Evolutionary conservation across 2,329 filamentous ascomycete species (phyloP).

Genomic region (Arthrobotrys entomopaga): DNA sequence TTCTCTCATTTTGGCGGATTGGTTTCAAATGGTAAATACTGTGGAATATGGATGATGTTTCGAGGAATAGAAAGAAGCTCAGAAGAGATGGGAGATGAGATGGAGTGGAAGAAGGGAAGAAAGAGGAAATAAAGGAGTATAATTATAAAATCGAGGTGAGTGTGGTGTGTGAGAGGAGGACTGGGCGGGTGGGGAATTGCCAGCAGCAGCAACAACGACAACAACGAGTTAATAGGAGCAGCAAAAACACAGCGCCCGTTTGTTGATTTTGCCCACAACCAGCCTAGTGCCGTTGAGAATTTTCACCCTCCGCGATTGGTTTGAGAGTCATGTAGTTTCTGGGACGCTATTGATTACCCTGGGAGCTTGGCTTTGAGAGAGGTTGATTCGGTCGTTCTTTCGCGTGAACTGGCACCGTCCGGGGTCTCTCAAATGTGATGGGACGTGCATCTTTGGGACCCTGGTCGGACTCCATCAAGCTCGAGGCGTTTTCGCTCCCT

Average conservation of each 20-base stretch:
- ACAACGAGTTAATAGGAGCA: conserved; percentile 28
- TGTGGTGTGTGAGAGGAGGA: neutral
- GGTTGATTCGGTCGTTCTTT: neutral
- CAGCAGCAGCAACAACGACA: conserved; percentile 15
- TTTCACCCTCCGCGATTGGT: conserved; percentile 6
- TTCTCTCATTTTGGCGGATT: conserved; percentile 52
- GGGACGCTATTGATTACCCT: too few species aligned
- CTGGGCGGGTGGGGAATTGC: conserved; percentile 8
- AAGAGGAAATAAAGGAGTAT: conserved; percentile 6
- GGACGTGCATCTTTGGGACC: conserved; percentile 26
- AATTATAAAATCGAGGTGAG: neutral
- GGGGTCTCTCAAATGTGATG: conserved; percentile 6
- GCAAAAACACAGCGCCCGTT: conserved; percentile 25
- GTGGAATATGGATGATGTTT: conserved; percentile 8
- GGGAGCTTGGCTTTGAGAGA: too few species aligned
- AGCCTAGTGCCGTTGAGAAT: conserved; percentile 19
- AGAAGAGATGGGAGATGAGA: conserved; percentile 13
- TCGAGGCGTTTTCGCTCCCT: conserved; percentile 6
- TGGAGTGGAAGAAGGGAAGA: neutral
- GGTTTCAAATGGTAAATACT: neutral
- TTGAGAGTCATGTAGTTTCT: too few species aligned
- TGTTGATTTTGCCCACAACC: conserved; percentile 26
- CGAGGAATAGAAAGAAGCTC: conserved; percentile 17
- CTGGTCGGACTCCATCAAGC: neutral
- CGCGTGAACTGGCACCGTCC: conserved; percentile 16